These are phyloP conservation scores for Colletotrichum phormii DNA, from an alignment of 2,329 filamentous ascomycete species.

Conservation along the genomic window DNA sequence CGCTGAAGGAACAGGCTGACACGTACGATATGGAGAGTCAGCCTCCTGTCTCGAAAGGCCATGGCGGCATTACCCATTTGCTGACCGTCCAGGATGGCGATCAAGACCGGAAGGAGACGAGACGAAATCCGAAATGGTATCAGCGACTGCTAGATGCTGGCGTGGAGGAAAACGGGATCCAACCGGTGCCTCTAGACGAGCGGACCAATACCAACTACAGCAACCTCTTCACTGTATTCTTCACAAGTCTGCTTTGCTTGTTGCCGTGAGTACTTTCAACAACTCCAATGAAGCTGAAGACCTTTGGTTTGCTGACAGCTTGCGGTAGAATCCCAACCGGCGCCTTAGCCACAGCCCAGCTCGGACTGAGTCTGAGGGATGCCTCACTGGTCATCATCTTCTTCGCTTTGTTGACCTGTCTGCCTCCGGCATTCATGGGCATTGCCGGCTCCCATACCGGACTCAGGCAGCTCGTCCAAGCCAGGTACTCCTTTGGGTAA, in stretches of 20 bases:
- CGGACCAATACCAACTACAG: conserved; percentile 64
- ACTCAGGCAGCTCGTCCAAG: conserved; percentile 69
- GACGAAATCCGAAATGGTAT: conserved; percentile 53
- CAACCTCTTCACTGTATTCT: conserved; percentile 71
- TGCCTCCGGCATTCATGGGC: conserved; percentile 66
- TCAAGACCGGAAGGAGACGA: conserved; percentile 44
- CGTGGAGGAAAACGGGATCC: conserved; percentile 66
- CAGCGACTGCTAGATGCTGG: conserved; percentile 56
- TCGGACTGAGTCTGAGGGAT: conserved; percentile 66
- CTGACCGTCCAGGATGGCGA: conserved; percentile 45
- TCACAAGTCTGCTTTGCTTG: conserved; percentile 67
- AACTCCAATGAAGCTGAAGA: background rate
- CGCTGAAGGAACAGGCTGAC: conserved; percentile 18
- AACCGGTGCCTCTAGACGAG: conserved; percentile 65
- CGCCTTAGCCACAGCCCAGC: conserved; percentile 65
- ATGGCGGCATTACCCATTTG: conserved; percentile 40
- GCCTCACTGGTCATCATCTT: conserved; percentile 69
- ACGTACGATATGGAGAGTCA: conserved; percentile 31
- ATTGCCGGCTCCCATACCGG: conserved; percentile 67
- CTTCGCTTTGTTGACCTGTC: conserved; percentile 64
- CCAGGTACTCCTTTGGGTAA: conserved; percentile 70
- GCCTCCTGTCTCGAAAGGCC: conserved; percentile 16
- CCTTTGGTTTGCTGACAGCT: conserved; percentile 1
- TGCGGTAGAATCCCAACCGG: conserved; percentile 64
- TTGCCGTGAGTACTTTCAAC: conserved; percentile 60